phyloP scores from a whole-genome alignment of 768 basidiomycete genomes.

The Suillus subaureus region DNA sequence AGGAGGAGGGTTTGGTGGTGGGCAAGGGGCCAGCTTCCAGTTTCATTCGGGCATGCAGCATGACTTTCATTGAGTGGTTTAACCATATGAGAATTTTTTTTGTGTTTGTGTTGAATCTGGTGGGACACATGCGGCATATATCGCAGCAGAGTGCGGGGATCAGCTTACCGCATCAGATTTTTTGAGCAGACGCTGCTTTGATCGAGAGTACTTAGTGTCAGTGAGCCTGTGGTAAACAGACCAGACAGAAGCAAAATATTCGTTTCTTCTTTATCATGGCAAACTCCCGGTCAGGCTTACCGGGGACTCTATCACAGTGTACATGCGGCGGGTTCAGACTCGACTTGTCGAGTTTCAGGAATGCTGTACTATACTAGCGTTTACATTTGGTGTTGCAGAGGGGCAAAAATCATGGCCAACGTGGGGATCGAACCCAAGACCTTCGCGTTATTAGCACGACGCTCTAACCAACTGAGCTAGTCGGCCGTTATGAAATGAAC shows the following conservation, averaged over 20 bases:
- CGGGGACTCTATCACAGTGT: too few relatives aligned
- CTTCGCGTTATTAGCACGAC: constrained; percentile 63
- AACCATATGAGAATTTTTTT: not conserved
- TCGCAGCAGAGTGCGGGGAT: not conserved
- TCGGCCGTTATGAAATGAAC: constrained; percentile 23
- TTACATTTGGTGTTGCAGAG: too few relatives aligned
- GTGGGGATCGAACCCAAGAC: constrained; percentile 74
- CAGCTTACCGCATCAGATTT: not conserved
- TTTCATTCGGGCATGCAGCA: constrained; percentile 21
- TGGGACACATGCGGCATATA: not conserved
- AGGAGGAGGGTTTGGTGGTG: constrained; percentile 27
- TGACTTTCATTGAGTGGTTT: not conserved
- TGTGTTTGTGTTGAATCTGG: not conserved
- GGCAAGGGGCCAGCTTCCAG: constrained; percentile 29
- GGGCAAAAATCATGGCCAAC: constrained; percentile 47
- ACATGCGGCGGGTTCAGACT: too few relatives aligned
- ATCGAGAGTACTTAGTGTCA: not conserved
- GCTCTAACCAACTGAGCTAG: constrained; percentile 56
- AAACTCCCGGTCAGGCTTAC: too few relatives aligned
- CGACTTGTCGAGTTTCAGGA: too few relatives aligned
- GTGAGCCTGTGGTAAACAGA: too few relatives aligned
- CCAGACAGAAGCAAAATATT: too few relatives aligned
- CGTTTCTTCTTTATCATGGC: too few relatives aligned
- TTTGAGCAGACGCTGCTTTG: not conserved
- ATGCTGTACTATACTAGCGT: too few relatives aligned